Conservation (phyloP, 208 protist genomes). For the Trypanosoma lewisi region DNA sequence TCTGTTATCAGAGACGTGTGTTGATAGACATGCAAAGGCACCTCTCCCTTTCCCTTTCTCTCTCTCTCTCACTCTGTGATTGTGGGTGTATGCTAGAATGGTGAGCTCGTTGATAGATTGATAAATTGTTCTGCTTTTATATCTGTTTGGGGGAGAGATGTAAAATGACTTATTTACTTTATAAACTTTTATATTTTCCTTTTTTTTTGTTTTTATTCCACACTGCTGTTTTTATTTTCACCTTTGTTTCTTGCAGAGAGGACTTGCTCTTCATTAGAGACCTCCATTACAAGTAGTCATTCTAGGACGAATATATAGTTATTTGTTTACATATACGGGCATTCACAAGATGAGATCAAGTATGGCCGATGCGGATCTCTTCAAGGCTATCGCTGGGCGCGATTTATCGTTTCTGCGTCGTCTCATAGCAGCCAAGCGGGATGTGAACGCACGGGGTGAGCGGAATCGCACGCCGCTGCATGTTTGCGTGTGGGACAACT, state of each 20-base stretch:
- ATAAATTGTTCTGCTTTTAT: too few species aligned
- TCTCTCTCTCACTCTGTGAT: too few species aligned
- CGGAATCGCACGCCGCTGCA: slow-evolving; percentile 51
- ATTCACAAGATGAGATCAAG: not conserved
- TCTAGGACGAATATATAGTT: not conserved
- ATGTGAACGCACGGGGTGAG: slow-evolving; percentile 36
- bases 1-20: not conserved
- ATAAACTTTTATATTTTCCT: not conserved
- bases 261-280: not conserved
- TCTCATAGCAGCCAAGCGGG: slow-evolving; percentile 29
- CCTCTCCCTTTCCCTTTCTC: too few species aligned
- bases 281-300: not conserved
- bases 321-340: not conserved
- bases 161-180: too few species aligned
- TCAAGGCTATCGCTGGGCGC: slow-evolving; percentile 34
- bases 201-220: not conserved
- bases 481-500: slow-evolving; percentile 52
- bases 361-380: slow-evolving; percentile 25
- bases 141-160: too few species aligned
- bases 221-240: slow-evolving; percentile 17
- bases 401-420: slow-evolving; percentile 26
- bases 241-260: slow-evolving; percentile 4
- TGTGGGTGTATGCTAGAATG: too few species aligned
- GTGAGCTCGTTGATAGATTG: too few species aligned
- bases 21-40: too few species aligned